Evolutionary conservation across 2,329 filamentous ascomycete genomes (phyloP).

Genomic region (Aureobasidium melanogenum): DNA sequence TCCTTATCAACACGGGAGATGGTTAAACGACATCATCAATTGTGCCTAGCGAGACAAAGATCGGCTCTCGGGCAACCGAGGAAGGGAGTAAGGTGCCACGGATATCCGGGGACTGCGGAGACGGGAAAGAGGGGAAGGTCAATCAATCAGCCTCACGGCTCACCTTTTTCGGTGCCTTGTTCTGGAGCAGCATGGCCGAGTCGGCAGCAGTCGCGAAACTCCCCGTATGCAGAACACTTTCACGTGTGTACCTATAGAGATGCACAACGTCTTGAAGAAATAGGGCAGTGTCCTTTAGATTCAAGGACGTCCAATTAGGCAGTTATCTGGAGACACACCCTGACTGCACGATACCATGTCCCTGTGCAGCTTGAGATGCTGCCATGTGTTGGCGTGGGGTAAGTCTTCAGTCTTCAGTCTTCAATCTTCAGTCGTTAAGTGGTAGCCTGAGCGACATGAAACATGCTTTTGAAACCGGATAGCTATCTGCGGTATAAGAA

Average conservation of each 20-base stretch:
- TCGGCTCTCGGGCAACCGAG: conserved; percentile 1
- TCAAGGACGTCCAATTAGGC: not conserved
- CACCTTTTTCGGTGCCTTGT: not conserved
- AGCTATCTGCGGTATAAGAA: not conserved
- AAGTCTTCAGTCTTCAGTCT: too few relatives aligned
- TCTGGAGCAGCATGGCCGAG: not conserved
- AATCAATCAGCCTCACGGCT: not conserved
- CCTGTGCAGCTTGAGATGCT: too few relatives aligned
- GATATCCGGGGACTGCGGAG: conserved; percentile 3
- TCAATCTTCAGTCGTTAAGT: too few relatives aligned
- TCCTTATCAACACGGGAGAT: not conserved
- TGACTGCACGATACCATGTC: too few relatives aligned
- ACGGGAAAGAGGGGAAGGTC: not conserved
- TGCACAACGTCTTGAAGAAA: not conserved
- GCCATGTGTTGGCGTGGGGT: too few relatives aligned
- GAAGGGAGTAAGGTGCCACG: conserved; percentile 1
- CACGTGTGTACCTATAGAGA: not conserved
- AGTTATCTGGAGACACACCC: not conserved
- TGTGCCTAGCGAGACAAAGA: not conserved
- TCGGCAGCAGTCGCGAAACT: not conserved
- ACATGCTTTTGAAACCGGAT: too few relatives aligned
- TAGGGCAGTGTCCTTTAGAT: not conserved
- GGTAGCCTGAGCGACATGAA: too few relatives aligned
- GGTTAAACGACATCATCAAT: not conserved
- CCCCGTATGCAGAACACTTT: not conserved